Conservation (phyloP, 2,329 filamentous ascomycete species). For the Neoscytalidium dimidiatum region DNA sequence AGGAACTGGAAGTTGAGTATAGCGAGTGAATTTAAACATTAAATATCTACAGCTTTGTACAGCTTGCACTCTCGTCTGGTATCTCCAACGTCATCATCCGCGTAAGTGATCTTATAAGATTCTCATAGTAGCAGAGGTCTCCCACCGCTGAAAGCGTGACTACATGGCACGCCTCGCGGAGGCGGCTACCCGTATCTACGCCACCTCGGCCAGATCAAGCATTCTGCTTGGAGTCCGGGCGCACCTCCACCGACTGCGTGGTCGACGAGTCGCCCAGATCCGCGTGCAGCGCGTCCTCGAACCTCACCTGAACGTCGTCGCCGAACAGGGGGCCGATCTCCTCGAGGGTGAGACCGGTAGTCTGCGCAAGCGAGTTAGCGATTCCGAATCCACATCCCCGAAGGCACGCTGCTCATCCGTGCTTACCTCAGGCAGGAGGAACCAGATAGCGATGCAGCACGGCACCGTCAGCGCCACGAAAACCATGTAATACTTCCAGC, state of each 20-base stretch:
- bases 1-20: too few species aligned
- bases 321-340: constrained; percentile 35
- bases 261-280: neutral
- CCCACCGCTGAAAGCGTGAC: too few species aligned
- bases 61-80: neutral
- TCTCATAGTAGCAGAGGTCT: too few species aligned
- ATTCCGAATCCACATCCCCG: too few species aligned
- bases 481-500: constrained; percentile 36
- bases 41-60: neutral
- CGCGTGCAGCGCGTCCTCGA: constrained; percentile 23
- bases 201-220: neutral
- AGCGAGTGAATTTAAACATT: neutral
- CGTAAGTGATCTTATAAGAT: too few species aligned
- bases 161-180: too few species aligned
- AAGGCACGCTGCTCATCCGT: neutral
- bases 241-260: neutral
- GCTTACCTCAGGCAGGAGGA: constrained; percentile 28
- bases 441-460: constrained; percentile 27
- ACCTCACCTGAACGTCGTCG: constrained; percentile 30
- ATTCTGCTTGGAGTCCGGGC: neutral
- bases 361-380: constrained; percentile 19
- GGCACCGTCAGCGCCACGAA: constrained; percentile 30
- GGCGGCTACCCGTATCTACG: neutral
- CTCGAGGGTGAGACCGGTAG: constrained; percentile 33
- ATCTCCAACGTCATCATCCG: too few species aligned